phyloP scores from a whole-genome alignment of 768 basidiomycete genomes.

The Lactarius vividus region DNA sequence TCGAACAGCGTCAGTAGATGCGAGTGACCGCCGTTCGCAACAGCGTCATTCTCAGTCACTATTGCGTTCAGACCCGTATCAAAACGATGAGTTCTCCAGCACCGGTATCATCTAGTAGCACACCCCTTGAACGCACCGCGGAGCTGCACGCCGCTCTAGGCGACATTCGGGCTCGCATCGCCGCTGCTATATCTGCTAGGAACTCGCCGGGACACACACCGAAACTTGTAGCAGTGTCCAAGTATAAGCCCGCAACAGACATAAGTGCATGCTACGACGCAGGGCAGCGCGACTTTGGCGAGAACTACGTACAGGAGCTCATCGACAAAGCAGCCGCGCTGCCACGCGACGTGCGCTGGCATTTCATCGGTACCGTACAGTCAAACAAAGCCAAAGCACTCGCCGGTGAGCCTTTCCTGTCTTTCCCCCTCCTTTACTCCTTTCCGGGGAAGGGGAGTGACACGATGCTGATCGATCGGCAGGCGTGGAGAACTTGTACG shows the following conservation, averaged over 20 bases:
- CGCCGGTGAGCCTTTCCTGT: conserved; percentile 8
- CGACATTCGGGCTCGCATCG: conserved; percentile 51
- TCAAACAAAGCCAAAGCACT: conserved; percentile 24
- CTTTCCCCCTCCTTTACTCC: neutral
- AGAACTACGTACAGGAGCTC: conserved; percentile 95
- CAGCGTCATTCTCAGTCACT: neutral
- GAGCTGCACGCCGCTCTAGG: conserved; percentile 55
- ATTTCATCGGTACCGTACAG: conserved; percentile 22
- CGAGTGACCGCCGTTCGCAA: neutral
- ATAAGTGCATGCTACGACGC: conserved; percentile 77
- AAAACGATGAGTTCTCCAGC: neutral
- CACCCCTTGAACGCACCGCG: conserved; percentile 41
- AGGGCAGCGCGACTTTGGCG: conserved; percentile 91
- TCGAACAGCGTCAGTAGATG: neutral
- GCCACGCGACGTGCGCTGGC: conserved; percentile 46
- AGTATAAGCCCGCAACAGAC: conserved; percentile 87
- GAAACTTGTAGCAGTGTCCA: conserved; percentile 85
- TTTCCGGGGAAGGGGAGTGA: neutral
- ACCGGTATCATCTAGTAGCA: too few relatives aligned
- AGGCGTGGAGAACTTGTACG: conserved; percentile 60
- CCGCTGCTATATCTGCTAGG: conserved; percentile 32
- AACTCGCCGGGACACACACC: conserved; percentile 31
- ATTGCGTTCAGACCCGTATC: neutral
- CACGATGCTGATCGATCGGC: neutral
- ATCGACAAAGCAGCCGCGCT: conserved; percentile 66